Evolutionary conservation across 2,329 filamentous ascomycete genomes (phyloP), one percentile per base, ranked within the genome.

Genomic region (Byssochlamys sp.): DNA sequence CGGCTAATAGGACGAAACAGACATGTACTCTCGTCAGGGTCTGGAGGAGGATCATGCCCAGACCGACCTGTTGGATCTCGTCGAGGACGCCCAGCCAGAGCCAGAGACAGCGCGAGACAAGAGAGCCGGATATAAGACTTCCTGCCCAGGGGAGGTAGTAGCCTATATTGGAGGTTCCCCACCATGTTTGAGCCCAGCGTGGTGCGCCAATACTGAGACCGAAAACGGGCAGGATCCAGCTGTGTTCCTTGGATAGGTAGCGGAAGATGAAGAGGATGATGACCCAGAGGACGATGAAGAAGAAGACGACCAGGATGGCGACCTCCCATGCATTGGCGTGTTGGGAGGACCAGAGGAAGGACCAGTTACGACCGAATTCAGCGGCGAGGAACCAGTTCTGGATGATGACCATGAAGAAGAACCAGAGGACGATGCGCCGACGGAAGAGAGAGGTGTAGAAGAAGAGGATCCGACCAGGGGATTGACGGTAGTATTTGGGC

Each of bases 371-470:
- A 27, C 83, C 83, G 64, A 83, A 84, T 2, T 79, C 81, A 0
- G 82, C 76, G 5, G 79, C 80, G 28, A 85, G 77, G 73, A 80
- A 85, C 75, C 81, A 83, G 70, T 84, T 85, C 68, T 84, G 82
- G 39, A 84, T 71, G 59, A 83, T 69, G 49, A 84, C 79, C 25
- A 78, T 76, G 61, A 82, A 67, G 68, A 84, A 80, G 73, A 84
- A 84, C 82, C 82, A 85, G 24, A 82, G 73, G 57, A 84, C 78
- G 60, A 84, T 80, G 69, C 82, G 83, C 56, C 82, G 78, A 55
- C 81, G 76, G 57, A 78, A 69, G 7, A 84, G 72, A 3, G 80
- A 79, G 33, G 70, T 75, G 71, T 84, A 85, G 73, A 85, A 84
- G 53, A 78, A 80, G 0, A 83, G 83, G 2, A 84, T 78, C 29